Evolutionary conservation across 108 stramenopile species (phyloP).

Genomic region (Halocafeteria seosinensis): DNA sequence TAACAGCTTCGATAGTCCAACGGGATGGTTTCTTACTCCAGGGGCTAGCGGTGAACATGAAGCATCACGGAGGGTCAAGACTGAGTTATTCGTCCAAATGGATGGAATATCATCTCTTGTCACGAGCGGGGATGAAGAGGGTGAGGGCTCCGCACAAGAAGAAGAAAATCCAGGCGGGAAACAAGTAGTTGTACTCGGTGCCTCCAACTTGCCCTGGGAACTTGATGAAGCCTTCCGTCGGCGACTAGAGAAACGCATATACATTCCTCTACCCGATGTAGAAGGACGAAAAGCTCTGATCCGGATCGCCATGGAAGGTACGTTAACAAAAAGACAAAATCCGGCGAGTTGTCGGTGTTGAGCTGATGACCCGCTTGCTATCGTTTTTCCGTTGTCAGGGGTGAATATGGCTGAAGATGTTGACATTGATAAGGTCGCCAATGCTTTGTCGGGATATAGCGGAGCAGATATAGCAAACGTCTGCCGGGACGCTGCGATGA

Average conservation of each 20-base stretch:
- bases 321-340: too few relatives aligned
- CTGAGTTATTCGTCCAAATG: conserved; percentile 81
- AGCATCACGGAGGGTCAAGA: conserved; percentile 73
- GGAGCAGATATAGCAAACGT: conserved; percentile 46
- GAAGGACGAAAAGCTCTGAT: conserved; percentile 43
- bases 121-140: conserved; percentile 12
- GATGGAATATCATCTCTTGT: conserved; percentile 51
- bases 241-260: conserved; percentile 72
- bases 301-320: conserved; percentile 28
- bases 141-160: conserved; percentile 8
- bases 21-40: conserved; percentile 20
- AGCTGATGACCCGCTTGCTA: background rate
- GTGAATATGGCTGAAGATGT: conserved; percentile 29
- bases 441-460: conserved; percentile 25
- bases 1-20: too few relatives aligned
- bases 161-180: conserved; percentile 8
- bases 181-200: conserved; percentile 66
- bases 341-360: too few relatives aligned
- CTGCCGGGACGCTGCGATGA: conserved; percentile 44
- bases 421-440: conserved; percentile 29
- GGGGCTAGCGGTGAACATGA: conserved; percentile 59
- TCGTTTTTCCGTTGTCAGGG: background rate
- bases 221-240: conserved; percentile 60
- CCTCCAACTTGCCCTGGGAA: conserved; percentile 81
- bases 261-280: conserved; percentile 63